A percentile compares a stretch with the other conserved stretches of the same genome.
Conservation (phyloP, 345 rosid genomes). For the Excoecaria cochinchinensis region DNA sequence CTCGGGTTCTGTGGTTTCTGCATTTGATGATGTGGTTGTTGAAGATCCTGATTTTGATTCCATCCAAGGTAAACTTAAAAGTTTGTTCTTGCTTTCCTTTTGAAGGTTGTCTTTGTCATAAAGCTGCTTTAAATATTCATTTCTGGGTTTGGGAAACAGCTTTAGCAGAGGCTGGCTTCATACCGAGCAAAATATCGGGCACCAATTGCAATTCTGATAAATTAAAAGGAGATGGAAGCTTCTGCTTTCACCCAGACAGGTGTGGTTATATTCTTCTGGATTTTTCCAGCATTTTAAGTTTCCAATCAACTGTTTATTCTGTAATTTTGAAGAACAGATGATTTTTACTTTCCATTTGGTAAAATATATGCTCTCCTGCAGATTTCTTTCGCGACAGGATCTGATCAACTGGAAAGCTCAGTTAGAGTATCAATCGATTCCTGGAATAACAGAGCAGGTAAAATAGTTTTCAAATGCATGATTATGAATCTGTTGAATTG, state of each 20-base stretch:
- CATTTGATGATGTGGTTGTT: conserved; percentile 67
- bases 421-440: conserved; percentile 53
- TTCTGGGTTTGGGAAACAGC: conserved; percentile 42
- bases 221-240: conserved; percentile 26
- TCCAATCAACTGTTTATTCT: not conserved
- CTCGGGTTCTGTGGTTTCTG: conserved; percentile 56
- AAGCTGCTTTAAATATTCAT: conserved; percentile 6
- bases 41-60: conserved; percentile 60
- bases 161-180: conserved; percentile 79
- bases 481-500: not conserved
- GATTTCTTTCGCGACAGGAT: conserved; percentile 70
- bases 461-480: conserved; percentile 18
- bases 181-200: conserved; percentile 53
- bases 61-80: conserved; percentile 56
- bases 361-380: conserved; percentile 31
- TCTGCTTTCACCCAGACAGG: conserved; percentile 66
- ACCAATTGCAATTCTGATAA: conserved; percentile 27
- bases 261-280: conserved; percentile 16
- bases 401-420: conserved; percentile 83
- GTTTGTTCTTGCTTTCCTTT: conserved; percentile 7
- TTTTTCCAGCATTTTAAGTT: not conserved
- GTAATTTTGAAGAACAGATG: not conserved
- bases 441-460: conserved; percentile 60
- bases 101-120: not conserved
- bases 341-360: conserved; percentile 1